A percentile compares a stretch with the other conserved stretches of the same genome.
Evolutionary conservation across 805 yeast genomes (phyloP).

Genomic region (Wickerhamiella vanderwaltii): DNA sequence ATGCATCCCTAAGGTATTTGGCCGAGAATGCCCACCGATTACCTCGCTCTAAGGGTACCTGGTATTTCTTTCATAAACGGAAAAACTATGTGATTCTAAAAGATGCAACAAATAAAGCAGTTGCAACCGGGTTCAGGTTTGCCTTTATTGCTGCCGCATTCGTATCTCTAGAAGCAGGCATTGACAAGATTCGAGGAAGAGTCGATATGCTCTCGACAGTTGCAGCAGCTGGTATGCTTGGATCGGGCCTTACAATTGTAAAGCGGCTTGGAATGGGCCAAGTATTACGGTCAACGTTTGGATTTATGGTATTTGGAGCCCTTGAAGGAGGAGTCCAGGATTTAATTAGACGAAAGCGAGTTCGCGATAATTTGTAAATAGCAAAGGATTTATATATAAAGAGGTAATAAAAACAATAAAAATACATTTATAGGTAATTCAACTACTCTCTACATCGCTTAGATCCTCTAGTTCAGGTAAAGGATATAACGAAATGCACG

Average conservation of each 20-base stretch:
- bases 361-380: constrained; percentile 1
- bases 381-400: background rate
- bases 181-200: constrained; percentile 43
- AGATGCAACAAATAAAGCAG: constrained; percentile 40
- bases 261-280: constrained; percentile 27
- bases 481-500: constrained; percentile 75
- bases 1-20: constrained; percentile 46
- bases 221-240: constrained; percentile 42
- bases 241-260: constrained; percentile 39
- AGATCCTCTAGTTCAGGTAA: constrained; percentile 53
- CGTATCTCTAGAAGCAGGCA: constrained; percentile 48
- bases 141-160: constrained; percentile 37
- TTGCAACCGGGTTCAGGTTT: constrained; percentile 33
- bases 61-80: constrained; percentile 80
- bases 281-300: constrained; percentile 27
- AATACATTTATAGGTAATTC: too few relatives aligned
- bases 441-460: constrained; percentile 38
- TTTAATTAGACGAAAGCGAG: constrained; percentile 37
- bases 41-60: constrained; percentile 66
- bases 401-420: too few relatives aligned
- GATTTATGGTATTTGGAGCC: constrained; percentile 49
- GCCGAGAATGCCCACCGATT: constrained; percentile 76
- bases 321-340: constrained; percentile 58
- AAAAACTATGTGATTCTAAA: constrained; percentile 63
- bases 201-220: constrained; percentile 53